Base-by-base conservation (phyloP, 176 grass and related monocot genomes). In the Pontederia crassipes region DNA sequence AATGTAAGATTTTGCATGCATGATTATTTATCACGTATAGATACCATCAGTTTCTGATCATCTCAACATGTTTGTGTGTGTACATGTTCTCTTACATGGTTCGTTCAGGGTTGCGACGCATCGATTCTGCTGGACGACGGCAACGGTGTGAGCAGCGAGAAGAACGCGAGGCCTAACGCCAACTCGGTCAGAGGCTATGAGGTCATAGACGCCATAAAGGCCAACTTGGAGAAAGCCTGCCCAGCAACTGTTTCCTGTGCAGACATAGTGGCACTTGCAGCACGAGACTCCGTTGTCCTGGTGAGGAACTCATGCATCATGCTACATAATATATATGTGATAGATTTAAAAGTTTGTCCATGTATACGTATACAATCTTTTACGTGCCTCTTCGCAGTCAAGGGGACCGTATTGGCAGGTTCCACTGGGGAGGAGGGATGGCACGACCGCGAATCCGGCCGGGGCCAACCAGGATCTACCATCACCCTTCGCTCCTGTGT, bases 1-100 rank as follows among this genome's bases (percentile, higher is more conserved):
- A 57, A 85, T 58, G 86, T 89, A 74, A 70, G 32, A 55, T 27
- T 12, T 17, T 48, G 40, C 28, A 13, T 17, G 14, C 8, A 13
- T 63, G 51, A 52, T 10, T 14, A 52, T 52, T 2, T 14, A 10
- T 10, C 4, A 16, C n/a, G 51, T 16, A 12, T 16, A 17, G 14
- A 14, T 16, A 24, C 1, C 12, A 11, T n/a, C 0, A 2, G 20
- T 2, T 46, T 3, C 32, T 62, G n/a, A 45, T 55, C 13, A 24
- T 24, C 20, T 54, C 17, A 54, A 15, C 52, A 13, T 54, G 13
- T 7, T 24, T 24, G 20, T 24, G n/a, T 54, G 13, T 16, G 1
- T 54, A 1, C 0, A 3, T 15, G 52, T 54, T 15, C 9, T 54
- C 52, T n/a, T n/a, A 8, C n/a, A n/a, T 7, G 5, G 5, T 54